phyloP scores from a whole-genome alignment of 2,329 filamentous ascomycete species.

The Xylaria polymorpha region DNA sequence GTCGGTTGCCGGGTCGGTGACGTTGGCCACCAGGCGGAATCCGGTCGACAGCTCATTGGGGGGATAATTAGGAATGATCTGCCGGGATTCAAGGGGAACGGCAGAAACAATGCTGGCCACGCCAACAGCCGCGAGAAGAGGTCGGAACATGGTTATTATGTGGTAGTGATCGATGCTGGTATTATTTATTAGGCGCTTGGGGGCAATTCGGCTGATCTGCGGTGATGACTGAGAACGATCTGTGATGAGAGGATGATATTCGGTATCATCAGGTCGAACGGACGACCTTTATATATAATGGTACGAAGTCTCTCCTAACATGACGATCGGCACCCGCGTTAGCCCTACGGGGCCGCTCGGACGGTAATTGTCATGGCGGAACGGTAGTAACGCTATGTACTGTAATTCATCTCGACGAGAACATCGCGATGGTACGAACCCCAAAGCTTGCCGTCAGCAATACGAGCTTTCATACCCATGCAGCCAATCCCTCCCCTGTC shows the following conservation, averaged over 20 bases:
- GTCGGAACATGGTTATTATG: conserved; percentile 26
- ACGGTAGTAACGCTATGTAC: not conserved
- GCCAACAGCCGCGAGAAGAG: conserved; percentile 25
- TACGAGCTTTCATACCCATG: conserved; percentile 27
- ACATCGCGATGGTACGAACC: conserved; percentile 10
- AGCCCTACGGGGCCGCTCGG: not conserved
- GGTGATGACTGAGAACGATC: conserved; percentile 3
- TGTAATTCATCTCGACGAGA: not conserved
- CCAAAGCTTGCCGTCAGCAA: conserved; percentile 29
- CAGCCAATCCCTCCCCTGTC: conserved; percentile 27
- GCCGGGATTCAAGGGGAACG: conserved; percentile 29
- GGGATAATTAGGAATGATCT: conserved; percentile 40
- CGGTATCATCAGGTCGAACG: not conserved
- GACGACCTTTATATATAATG: conserved; percentile 6
- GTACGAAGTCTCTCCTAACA: not conserved
- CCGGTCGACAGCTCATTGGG: conserved; percentile 43
- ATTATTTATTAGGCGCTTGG: not conserved
- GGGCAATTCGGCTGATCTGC: not conserved
- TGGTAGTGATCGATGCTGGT: not conserved
- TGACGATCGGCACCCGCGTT: conserved; percentile 16
- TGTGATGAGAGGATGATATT: conserved; percentile 12
- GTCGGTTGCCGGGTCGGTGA: conserved; percentile 55
- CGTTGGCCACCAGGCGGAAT: conserved; percentile 59
- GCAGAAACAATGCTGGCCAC: conserved; percentile 30
- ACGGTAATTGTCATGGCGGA: conserved; percentile 1